Conservation (phyloP, 2,329 filamentous ascomycete species). For the Bretziella fagacearum region DNA sequence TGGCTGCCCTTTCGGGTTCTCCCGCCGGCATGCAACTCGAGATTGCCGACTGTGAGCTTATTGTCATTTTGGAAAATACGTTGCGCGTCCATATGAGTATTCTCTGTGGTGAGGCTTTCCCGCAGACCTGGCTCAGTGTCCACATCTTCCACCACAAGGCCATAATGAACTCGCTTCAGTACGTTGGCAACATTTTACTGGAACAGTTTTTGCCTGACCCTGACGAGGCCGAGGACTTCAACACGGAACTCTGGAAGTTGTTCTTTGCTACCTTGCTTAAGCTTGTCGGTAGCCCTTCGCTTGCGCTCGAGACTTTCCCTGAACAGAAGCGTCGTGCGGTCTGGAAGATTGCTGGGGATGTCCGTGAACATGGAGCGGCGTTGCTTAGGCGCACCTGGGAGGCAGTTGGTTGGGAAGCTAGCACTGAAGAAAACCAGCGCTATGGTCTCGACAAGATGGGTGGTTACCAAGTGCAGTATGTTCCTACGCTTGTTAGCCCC, state of each 20-base stretch:
- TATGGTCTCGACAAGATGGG: conserved; percentile 76
- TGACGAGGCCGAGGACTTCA: conserved; percentile 81
- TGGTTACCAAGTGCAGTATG: conserved; percentile 96
- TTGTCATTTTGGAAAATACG: conserved; percentile 57
- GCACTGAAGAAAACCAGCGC: conserved; percentile 54
- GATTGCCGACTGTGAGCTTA: conserved; percentile 54
- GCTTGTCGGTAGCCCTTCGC: conserved; percentile 71
- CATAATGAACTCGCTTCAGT: conserved; percentile 69
- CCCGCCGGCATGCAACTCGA: conserved; percentile 55
- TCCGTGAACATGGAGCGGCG: conserved; percentile 78
- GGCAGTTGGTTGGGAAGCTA: conserved; percentile 90
- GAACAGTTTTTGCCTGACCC: conserved; percentile 73
- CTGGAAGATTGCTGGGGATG: conserved; percentile 97
- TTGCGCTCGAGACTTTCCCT: conserved; percentile 87
- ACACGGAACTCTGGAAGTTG: conserved; percentile 82
- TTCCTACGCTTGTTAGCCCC: conserved; percentile 75
- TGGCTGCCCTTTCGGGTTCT: conserved; percentile 65
- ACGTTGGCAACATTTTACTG: conserved; percentile 62
- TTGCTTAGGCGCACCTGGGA: conserved; percentile 78
- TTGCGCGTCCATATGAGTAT: conserved; percentile 81
- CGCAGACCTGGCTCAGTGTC: conserved; percentile 75
- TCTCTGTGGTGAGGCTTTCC: conserved; percentile 76
- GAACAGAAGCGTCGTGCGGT: conserved; percentile 93
- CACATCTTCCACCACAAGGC: conserved; percentile 88
- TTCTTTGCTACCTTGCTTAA: conserved; percentile 84